These are phyloP conservation scores for Aurantiochytrium sp. DNA, from an alignment of 108 stramenopile genomes.

Conservation along the genomic window DNA sequence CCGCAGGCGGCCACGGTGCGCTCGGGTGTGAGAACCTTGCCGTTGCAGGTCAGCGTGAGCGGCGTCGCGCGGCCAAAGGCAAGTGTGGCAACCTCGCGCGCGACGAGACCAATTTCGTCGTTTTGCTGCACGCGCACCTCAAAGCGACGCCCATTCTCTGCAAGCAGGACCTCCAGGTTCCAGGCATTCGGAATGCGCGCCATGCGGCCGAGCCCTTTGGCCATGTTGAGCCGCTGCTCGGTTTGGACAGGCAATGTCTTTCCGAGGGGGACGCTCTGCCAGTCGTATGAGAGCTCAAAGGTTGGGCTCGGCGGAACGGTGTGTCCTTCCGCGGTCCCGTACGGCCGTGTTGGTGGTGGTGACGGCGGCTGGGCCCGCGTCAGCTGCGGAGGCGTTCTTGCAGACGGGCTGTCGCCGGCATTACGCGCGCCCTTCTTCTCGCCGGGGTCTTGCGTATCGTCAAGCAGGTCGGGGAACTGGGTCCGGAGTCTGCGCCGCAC, in stretches of 20 bases:
- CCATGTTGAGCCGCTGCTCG: background rate
- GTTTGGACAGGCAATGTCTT: background rate
- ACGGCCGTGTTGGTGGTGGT: too few species aligned
- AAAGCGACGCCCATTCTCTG: background rate
- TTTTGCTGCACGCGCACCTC: background rate
- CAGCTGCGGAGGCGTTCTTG: too few species aligned
- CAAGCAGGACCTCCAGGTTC: background rate
- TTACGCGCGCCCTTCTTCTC: too few species aligned
- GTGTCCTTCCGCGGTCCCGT: background rate
- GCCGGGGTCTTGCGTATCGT: too few species aligned
- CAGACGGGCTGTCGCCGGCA: too few species aligned
- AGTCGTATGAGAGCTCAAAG: background rate
- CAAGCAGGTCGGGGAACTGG: too few species aligned
- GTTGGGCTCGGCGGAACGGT: background rate
- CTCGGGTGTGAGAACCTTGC: background rate
- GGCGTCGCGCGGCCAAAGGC: background rate
- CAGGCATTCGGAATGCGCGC: background rate
- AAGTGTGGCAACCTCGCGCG: background rate
- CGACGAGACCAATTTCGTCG: background rate
- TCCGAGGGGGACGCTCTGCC: constrained; percentile 6
- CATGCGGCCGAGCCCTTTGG: background rate
- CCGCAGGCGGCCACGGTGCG: background rate
- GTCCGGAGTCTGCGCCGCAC: too few species aligned
- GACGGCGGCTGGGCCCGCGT: too few species aligned
- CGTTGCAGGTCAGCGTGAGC: background rate